Conservation (phyloP, 176 grass and related monocot genomes). For the Raddia guianensis region DNA sequence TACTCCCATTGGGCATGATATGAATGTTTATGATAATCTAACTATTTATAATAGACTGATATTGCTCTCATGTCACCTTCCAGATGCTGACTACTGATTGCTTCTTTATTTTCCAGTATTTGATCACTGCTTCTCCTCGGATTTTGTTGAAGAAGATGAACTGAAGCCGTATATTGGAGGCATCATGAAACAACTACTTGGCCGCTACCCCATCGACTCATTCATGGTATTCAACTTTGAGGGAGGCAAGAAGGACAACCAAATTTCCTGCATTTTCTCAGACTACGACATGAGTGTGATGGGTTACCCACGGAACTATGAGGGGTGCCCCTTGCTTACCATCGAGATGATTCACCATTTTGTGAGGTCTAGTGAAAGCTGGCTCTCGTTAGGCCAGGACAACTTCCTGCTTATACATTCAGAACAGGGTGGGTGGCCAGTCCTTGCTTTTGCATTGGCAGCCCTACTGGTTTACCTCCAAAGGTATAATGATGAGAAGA, state of each 20-base stretch:
- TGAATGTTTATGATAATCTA: background rate
- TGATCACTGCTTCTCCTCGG: conserved; percentile 75
- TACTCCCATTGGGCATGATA: background rate
- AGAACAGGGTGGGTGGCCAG: conserved; percentile 80
- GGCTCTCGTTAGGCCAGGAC: conserved; percentile 78
- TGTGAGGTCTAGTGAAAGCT: conserved; percentile 90
- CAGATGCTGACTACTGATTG: conserved; percentile 20
- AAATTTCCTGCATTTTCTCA: conserved; percentile 77
- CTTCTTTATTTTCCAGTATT: conserved; percentile 65
- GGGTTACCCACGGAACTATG: conserved; percentile 88
- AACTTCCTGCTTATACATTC: conserved; percentile 83
- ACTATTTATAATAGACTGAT: background rate
- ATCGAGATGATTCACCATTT: conserved; percentile 96
- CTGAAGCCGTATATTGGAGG: conserved; percentile 63
- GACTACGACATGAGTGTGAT: conserved; percentile 73
- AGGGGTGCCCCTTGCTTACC: conserved; percentile 86
- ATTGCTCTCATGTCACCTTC: conserved; percentile 20
- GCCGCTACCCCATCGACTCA: conserved; percentile 68
- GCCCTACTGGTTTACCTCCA: conserved; percentile 76
- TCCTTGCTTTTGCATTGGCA: conserved; percentile 84
- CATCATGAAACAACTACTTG: conserved; percentile 73
- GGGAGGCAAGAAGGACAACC: conserved; percentile 62
- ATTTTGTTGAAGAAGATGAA: conserved; percentile 73
- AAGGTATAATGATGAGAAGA: conserved; percentile 63
- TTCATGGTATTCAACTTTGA: conserved; percentile 94